phyloP scores from a whole-genome alignment of 2,329 filamentous ascomycete species.

The Trichoderma sp. region DNA sequence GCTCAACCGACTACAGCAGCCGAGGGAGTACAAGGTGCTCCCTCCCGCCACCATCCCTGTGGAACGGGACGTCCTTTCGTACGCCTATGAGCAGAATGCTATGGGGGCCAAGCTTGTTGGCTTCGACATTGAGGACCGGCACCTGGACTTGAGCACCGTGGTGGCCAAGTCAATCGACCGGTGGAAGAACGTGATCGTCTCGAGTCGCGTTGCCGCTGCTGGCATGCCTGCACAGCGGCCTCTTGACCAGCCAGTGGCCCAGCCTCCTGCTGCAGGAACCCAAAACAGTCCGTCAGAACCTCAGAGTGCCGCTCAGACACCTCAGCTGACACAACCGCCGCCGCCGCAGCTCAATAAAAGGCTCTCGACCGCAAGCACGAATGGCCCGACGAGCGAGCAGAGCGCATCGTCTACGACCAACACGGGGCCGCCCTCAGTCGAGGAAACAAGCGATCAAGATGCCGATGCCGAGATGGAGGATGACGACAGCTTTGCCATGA shows the following conservation, averaged over 20 bases:
- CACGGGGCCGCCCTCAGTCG: slow-evolving; percentile 45
- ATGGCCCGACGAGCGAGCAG: slow-evolving; percentile 41
- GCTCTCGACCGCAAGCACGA: slow-evolving; percentile 43
- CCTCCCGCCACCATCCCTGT: slow-evolving; percentile 57
- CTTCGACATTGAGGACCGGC: slow-evolving; percentile 53
- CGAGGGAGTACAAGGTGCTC: slow-evolving; percentile 59
- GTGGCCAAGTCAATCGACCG: slow-evolving; percentile 60
- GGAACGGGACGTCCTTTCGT: slow-evolving; percentile 51
- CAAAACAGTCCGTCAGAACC: slow-evolving; percentile 34
- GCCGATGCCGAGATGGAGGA: slow-evolving; percentile 60
- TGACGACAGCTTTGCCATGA: slow-evolving; percentile 57
- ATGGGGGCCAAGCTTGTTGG: slow-evolving; percentile 48
- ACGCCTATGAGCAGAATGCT: slow-evolving; percentile 50
- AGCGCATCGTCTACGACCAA: slow-evolving; percentile 39
- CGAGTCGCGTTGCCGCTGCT: slow-evolving; percentile 47
- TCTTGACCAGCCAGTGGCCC: slow-evolving; percentile 44
- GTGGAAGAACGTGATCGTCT: slow-evolving; percentile 64
- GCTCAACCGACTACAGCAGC: slow-evolving; percentile 60
- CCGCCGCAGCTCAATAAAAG: slow-evolving; percentile 35
- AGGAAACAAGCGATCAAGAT: slow-evolving; percentile 52
- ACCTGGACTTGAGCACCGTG: slow-evolving; percentile 54
- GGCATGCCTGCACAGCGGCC: slow-evolving; percentile 56
- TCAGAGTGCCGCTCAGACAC: slow-evolving; percentile 33
- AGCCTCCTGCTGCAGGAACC: slow-evolving; percentile 32
- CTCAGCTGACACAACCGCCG: slow-evolving; percentile 32